Evolutionary conservation across 352 stramenopile genomes (phyloP).

Genomic region (Phytopythium aichiense): DNA sequence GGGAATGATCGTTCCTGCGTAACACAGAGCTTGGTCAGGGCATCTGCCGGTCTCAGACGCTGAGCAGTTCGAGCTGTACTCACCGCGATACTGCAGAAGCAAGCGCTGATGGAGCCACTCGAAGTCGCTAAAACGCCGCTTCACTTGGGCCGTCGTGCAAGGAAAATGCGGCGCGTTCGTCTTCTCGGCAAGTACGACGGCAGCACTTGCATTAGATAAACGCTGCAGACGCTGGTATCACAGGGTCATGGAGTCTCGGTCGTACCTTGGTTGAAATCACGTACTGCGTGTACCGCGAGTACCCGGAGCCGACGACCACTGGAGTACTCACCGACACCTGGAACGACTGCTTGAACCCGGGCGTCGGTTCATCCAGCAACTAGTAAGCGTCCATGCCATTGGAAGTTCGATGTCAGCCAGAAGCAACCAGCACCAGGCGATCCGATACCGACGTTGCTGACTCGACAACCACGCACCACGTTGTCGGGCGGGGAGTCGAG

Average conservation of each 20-base stretch:
- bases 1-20: conserved; percentile 80
- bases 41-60: neutral
- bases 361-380: conserved; percentile 41
- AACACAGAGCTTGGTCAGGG: neutral
- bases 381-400: conserved; percentile 11
- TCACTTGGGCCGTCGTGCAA: conserved; percentile 68
- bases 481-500: conserved; percentile 77
- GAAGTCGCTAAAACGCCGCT: conserved; percentile 87
- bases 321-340: conserved; percentile 73
- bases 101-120: conserved; percentile 87
- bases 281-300: conserved; percentile 86
- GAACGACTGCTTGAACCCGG: conserved; percentile 61
- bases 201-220: neutral
- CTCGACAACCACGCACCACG: conserved; percentile 30
- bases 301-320: conserved; percentile 72
- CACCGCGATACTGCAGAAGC: conserved; percentile 72
- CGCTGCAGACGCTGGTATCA: neutral
- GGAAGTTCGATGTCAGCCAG: neutral
- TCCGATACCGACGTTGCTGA: too few species aligned
- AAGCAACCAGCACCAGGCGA: neutral
- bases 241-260: neutral
- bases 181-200: conserved; percentile 15
- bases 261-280: conserved; percentile 82
- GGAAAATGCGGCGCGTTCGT: conserved; percentile 67
- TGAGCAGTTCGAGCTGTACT: neutral